Base-by-base conservation (phyloP, 164 flowering plant species). In the Malania oleifera region DNA sequence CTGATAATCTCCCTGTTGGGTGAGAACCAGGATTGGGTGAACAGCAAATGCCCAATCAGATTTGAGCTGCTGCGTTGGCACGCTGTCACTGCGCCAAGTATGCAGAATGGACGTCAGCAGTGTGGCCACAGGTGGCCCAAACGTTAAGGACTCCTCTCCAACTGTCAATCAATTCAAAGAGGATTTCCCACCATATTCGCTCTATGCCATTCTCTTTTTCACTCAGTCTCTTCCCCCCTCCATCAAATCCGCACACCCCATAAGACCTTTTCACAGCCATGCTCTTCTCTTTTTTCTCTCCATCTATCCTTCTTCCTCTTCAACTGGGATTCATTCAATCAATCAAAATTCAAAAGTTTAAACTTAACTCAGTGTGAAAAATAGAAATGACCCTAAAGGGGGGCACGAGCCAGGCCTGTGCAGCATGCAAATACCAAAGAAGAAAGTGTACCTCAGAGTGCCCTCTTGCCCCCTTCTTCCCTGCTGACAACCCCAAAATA, bases 401-500 rank as follows among this genome's bases (percentile, higher is more conserved):
- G 22, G 84, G 83, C 66, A 68, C 77, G 23, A 79, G 75, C 74
- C 78, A 71, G 41, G 90, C 87, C 2, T 84, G 90, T 28, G 90
- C 90, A 23, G 81, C 85, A 17, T 84, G 90, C 77, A 84, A 80
- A 35, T 75, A 67, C 64, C 90, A 80, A 41, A 58, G 90, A 38
- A 61, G 85, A 38, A 73, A 65, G 65, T 84, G 90, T 74, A 26
- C 62, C 2, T 19, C 77, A 0, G 77, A 75, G 4, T 84, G 90
- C 54, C 75, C 52, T 1, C 68, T 84, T 0, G 82, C 83, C 0
- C 85, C 87, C 1, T 78, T 71, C 58, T 84, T 84, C 73, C 90
- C 85, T 1, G 65, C 87, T 0, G 87, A 80, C 26, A 70, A 82
- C 15, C 75, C 80, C 7, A 70, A 71, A 15, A 52, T 69, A 69